Evolutionary conservation across 345 rosid species (phyloP).

Genomic region (Eutrema japonicum): DNA sequence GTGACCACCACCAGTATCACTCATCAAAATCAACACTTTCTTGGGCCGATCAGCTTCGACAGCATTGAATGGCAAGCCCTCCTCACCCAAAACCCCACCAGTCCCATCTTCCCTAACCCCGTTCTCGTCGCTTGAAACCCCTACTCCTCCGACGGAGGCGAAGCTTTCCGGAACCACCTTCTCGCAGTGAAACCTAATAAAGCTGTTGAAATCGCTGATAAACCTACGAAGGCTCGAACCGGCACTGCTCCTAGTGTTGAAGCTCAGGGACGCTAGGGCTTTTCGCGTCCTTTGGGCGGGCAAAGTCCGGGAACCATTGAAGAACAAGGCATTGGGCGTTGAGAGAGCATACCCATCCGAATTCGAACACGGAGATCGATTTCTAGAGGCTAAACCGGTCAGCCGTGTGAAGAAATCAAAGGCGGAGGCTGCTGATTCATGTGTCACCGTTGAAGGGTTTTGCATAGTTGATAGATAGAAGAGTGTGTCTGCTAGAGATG

Average conservation of each 20-base stretch:
- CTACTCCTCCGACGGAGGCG: constrained; percentile 63
- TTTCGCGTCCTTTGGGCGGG: constrained; percentile 44
- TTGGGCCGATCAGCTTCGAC: constrained; percentile 61
- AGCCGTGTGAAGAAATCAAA: constrained; percentile 62
- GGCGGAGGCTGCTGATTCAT: constrained; percentile 56
- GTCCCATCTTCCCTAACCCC: constrained; percentile 54
- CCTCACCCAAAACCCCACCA: constrained; percentile 57
- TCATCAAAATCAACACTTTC: constrained; percentile 95
- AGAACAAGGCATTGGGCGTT: constrained; percentile 59
- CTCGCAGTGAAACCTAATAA: constrained; percentile 68
- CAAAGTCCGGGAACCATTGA: constrained; percentile 47
- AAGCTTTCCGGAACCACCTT: constrained; percentile 82
- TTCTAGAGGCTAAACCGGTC: constrained; percentile 51
- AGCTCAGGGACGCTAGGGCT: constrained; percentile 56
- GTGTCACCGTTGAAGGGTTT: constrained; percentile 62
- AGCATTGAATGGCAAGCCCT: constrained; percentile 62
- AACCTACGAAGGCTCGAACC: constrained; percentile 52
- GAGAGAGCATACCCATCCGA: constrained; percentile 58
- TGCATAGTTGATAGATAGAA: constrained; percentile 52
- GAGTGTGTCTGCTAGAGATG: neutral
- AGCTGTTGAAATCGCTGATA: constrained; percentile 67
- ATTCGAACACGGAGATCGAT: constrained; percentile 43
- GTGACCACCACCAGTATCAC: constrained; percentile 99
- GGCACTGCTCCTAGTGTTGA: constrained; percentile 51
- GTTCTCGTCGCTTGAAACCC: constrained; percentile 55